Base-by-base conservation (phyloP, 495 filamentous ascomycete genomes). In the Aspergillus campestris region DNA sequence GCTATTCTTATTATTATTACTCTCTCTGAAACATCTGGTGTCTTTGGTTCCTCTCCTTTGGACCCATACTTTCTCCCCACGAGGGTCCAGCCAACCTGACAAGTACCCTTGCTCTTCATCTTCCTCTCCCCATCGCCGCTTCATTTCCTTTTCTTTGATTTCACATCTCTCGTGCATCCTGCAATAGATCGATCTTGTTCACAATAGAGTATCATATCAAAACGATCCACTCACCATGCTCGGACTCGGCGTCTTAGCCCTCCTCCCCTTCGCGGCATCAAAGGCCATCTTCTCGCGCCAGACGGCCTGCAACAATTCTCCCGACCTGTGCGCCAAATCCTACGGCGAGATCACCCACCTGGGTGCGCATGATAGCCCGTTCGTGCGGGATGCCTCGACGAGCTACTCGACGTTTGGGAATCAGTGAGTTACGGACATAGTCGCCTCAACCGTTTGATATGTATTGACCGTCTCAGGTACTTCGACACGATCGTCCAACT, bases 401-500 rank as follows among this genome's bases (percentile, higher is more conserved):
- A 61, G 62, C 37, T 75, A 80, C 55, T 75, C 74, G 18, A 43
- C 76, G 14, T 69, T 76, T 10, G 84, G 80, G 5, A 81, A 87
- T 53, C 85, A 88, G 64, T 76, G 63, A 56, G 68, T 62, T 47
- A 8, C 5, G n/a, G n/a, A 12, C 18, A 50, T 4, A 27, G 45
- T 52, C 9, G 39, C 35, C 13, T 40, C 33, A 15, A 2, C 34
- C 31, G 15, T 42, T 49, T 52, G 34, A 57, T 39, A 27, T 42
- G 8, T 12, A 12, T 33, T 29, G 38, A 29, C 24, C 8, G 14
- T 40, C 11, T 6, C 45, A 74, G 70, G 48, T 84, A 73, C 61
- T 82, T 73, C 61, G 82, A 86, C 56, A 83, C 81, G n/a, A 80
- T 78, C n/a, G 65, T 77, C 3, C 82, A 85, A 36, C 73, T 89